phyloP scores from a whole-genome alignment of 2,329 filamentous ascomycete species.

The Ascochyta lentis region DNA sequence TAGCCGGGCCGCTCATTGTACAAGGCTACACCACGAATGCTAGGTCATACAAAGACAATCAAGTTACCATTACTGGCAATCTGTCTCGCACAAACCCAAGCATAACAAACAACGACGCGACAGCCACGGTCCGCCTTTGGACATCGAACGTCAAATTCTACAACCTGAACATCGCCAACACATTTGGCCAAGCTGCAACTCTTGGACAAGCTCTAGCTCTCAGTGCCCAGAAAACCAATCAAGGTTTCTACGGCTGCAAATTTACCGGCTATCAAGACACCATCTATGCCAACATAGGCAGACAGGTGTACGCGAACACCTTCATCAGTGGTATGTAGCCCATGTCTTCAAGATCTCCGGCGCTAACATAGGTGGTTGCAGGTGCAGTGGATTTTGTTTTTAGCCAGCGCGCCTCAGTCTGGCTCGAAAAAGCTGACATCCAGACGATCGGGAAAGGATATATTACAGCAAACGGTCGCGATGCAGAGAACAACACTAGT shows the following conservation, averaged over 20 bases:
- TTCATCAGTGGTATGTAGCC: conserved; percentile 57
- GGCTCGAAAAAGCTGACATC: conserved; percentile 52
- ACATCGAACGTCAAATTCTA: conserved; percentile 62
- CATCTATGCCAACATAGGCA: conserved; percentile 49
- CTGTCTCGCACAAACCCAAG: conserved; percentile 43
- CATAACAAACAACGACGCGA: conserved; percentile 57
- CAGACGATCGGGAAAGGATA: conserved; percentile 22
- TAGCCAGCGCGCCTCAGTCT: conserved; percentile 54
- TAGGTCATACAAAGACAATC: conserved; percentile 59
- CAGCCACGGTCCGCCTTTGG: conserved; percentile 53
- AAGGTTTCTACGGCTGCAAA: conserved; percentile 62
- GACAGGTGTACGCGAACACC: conserved; percentile 61
- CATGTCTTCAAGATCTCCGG: background rate
- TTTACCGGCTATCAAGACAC: conserved; percentile 64
- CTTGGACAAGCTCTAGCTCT: conserved; percentile 57
- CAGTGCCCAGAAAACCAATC: conserved; percentile 55
- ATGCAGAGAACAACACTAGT: conserved; percentile 35
- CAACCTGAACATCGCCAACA: conserved; percentile 64
- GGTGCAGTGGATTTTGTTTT: conserved; percentile 65
- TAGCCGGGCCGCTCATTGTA: conserved; percentile 58
- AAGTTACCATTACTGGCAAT: conserved; percentile 58
- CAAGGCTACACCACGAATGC: conserved; percentile 64
- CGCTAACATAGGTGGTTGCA: background rate
- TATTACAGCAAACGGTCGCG: conserved; percentile 33
- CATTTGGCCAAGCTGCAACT: conserved; percentile 22